phyloP scores from a whole-genome alignment of 768 basidiomycete genomes.

The Agaricus sinodeliciosus region DNA sequence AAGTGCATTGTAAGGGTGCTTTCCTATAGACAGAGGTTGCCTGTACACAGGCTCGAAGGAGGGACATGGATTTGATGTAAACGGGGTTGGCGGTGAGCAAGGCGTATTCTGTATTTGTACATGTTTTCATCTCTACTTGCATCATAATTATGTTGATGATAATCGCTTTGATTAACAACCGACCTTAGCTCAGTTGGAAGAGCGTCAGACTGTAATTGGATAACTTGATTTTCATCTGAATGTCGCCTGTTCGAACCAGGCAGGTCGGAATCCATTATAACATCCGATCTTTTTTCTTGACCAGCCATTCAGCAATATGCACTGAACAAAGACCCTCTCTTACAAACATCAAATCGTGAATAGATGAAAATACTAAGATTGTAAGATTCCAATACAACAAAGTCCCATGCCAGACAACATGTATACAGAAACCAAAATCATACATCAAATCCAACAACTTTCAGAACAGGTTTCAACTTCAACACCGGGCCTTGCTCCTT shows the following conservation, averaged over 20 bases:
- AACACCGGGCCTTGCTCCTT: constrained; percentile 46
- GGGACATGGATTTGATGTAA: constrained; percentile 37
- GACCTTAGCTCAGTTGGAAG: constrained; percentile 44
- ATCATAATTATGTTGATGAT: background rate
- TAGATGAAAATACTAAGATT: background rate
- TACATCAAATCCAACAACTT: constrained; percentile 51
- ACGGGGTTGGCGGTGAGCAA: background rate
- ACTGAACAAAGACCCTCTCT: no score
- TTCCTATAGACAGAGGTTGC: constrained; percentile 21
- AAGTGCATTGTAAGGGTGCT: constrained; percentile 14
- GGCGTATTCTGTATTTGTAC: constrained; percentile 12
- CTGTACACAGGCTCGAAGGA: constrained; percentile 41
- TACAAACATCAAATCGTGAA: no score
- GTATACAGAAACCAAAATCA: constrained; percentile 9
- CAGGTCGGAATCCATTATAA: constrained; percentile 19
- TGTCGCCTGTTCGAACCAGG: constrained; percentile 61
- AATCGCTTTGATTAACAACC: constrained; percentile 10
- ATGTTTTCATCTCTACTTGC: background rate
- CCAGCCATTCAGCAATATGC: no score
- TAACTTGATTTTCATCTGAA: constrained; percentile 10
- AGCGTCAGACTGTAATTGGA: constrained; percentile 37
- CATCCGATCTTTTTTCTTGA: no score
- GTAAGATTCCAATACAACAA: background rate
- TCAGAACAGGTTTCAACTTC: constrained; percentile 49
- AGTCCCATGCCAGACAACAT: background rate